Conservation (phyloP, 306 rosid species). For the Cucumis melo region DNA sequence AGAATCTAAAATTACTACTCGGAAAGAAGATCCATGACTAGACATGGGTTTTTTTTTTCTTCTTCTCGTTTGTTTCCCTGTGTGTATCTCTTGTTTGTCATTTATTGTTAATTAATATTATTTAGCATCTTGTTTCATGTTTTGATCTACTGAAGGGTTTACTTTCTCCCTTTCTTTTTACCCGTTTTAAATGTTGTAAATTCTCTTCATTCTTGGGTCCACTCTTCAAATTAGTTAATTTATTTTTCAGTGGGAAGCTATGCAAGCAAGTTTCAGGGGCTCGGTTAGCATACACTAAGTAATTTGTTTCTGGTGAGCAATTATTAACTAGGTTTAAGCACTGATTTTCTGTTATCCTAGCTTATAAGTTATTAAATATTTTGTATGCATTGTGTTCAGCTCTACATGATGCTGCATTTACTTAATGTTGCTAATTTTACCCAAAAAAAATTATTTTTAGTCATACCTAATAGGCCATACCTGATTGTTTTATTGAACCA, state of each 20-base stretch:
- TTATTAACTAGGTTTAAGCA: constrained; percentile 1
- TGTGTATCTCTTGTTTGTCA: neutral
- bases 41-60: neutral
- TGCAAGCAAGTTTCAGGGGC: constrained; percentile 8
- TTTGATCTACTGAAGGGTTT: neutral
- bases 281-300: constrained; percentile 5
- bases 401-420: neutral
- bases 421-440: neutral
- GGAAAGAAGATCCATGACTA: neutral
- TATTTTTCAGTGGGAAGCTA: constrained; percentile 10
- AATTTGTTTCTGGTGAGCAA: constrained; percentile 10
- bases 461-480: neutral
- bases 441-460: neutral
- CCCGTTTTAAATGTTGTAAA: neutral
- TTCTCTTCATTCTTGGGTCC: neutral
- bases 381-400: neutral
- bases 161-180: neutral
- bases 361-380: neutral
- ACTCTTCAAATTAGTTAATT: constrained; percentile 6
- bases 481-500: neutral
- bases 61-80: neutral
- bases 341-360: neutral
- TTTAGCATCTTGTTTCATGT: neutral
- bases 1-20: neutral
- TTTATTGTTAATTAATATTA: neutral